Conservation (phyloP, 2,329 filamentous ascomycete genomes). For the Xylaria arbuscula region DNA sequence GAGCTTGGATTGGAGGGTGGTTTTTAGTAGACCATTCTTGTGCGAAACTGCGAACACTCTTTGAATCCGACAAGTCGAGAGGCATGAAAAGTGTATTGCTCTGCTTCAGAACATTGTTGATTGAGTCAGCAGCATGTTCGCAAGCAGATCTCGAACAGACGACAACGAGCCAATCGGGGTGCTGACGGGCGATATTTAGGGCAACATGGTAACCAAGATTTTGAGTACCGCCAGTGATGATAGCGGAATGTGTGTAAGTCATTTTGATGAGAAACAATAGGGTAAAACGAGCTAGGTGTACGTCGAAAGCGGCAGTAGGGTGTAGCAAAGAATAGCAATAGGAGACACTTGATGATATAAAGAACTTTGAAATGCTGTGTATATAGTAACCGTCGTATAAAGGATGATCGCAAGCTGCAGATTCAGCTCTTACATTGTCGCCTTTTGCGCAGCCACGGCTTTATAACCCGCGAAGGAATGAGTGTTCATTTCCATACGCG, state of each 20-base stretch:
- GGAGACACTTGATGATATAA: background rate
- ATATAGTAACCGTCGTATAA: too few species aligned
- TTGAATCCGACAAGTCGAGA: conserved; percentile 56
- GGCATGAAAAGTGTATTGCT: conserved; percentile 55
- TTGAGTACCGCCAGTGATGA: conserved; percentile 60
- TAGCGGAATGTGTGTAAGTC: conserved; percentile 43
- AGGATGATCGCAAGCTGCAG: too few species aligned
- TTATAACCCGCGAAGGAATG: too few species aligned
- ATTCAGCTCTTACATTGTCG: too few species aligned
- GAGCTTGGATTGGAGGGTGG: conserved; percentile 56
- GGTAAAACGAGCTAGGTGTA: background rate
- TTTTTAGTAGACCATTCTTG: conserved; percentile 49
- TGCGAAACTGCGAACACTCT: conserved; percentile 57
- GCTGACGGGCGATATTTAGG: conserved; percentile 53
- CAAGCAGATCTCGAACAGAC: conserved; percentile 57
- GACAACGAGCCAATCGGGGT: conserved; percentile 56
- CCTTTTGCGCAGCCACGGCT: too few species aligned
- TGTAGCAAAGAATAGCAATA: background rate
- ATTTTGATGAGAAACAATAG: conserved; percentile 11
- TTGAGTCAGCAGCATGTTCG: conserved; percentile 54
- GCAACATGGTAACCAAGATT: conserved; percentile 58
- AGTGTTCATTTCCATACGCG: too few species aligned
- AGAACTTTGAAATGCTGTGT: too few species aligned
- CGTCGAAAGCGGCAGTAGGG: background rate
- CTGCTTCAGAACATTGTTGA: conserved; percentile 56